Conservation (phyloP, 2,329 filamentous ascomycete species). For the Ustilaginoidea virens region DNA sequence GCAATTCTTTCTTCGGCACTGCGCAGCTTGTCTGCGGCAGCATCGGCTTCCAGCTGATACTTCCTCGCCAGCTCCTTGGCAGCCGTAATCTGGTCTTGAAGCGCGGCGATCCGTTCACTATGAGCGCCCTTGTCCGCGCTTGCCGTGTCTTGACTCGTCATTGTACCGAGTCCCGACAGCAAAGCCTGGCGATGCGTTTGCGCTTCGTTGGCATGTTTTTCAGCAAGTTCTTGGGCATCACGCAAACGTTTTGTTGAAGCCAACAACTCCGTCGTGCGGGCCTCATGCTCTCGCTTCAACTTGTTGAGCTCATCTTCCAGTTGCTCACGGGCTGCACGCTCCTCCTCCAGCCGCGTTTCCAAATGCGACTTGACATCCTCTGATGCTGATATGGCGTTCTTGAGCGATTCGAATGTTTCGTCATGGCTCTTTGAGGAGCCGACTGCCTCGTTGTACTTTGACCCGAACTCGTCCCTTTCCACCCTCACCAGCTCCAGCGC, state of each 20-base stretch:
- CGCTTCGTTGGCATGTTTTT: conserved; percentile 78
- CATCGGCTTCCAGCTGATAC: conserved; percentile 78
- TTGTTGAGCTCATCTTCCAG: conserved; percentile 62
- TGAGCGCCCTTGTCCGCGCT: conserved; percentile 32
- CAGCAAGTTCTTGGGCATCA: conserved; percentile 77
- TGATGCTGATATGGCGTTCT: conserved; percentile 64
- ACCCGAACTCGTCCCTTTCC: conserved; percentile 68
- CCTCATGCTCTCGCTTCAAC: conserved; percentile 71
- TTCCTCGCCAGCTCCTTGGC: conserved; percentile 72
- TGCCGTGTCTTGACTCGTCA: conserved; percentile 38
- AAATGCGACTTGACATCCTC: conserved; percentile 60
- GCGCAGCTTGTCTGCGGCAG: conserved; percentile 74
- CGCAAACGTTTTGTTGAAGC: conserved; percentile 56
- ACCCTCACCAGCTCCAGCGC: conserved; percentile 60
- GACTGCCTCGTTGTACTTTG: conserved; percentile 50
- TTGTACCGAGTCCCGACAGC: conserved; percentile 65
- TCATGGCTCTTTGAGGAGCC: conserved; percentile 55
- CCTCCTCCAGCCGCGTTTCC: conserved; percentile 71
- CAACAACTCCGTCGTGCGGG: conserved; percentile 62
- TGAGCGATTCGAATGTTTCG: conserved; percentile 57
- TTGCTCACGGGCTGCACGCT: conserved; percentile 59
- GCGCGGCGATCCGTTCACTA: conserved; percentile 51
- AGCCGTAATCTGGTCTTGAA: conserved; percentile 66
- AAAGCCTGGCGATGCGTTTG: conserved; percentile 72
- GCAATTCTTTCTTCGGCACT: conserved; percentile 93